Evolutionary conservation across 2,329 filamentous ascomycete genomes (phyloP).

Genomic region (Pleoardoris graminearum): DNA sequence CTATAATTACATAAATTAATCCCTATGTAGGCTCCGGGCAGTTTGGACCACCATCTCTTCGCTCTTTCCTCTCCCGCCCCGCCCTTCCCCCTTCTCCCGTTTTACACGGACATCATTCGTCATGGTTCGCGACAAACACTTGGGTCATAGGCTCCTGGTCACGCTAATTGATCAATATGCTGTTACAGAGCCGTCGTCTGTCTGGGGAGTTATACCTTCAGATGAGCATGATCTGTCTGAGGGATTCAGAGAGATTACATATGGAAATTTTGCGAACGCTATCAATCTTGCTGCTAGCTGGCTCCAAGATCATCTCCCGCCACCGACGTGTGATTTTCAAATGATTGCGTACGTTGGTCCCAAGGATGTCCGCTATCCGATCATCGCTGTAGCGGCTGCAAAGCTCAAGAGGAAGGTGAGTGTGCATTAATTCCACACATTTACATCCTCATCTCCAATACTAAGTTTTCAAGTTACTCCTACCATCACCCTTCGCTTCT

Average conservation of each 20-base stretch:
- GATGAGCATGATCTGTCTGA: conserved; percentile 11
- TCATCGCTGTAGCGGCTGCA: conserved; percentile 14
- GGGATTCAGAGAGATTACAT: conserved; percentile 20
- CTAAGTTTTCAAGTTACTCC: background rate
- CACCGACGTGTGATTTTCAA: conserved; percentile 2
- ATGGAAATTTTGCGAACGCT: conserved; percentile 22
- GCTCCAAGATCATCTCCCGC: conserved; percentile 27
- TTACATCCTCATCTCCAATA: background rate
- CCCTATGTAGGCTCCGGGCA: too few relatives aligned
- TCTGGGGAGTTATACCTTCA: conserved; percentile 9
- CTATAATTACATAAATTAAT: too few relatives aligned
- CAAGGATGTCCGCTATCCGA: conserved; percentile 18
- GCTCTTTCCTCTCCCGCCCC: too few relatives aligned
- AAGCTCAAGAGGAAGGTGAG: conserved; percentile 14
- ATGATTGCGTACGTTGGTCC: conserved; percentile 18
- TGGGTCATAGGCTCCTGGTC: background rate
- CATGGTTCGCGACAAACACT: background rate
- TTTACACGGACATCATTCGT: background rate
- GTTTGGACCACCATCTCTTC: too few relatives aligned
- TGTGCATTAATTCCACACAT: background rate
- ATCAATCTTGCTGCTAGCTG: conserved; percentile 27
- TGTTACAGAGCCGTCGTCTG: background rate
- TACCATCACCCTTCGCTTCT: conserved; percentile 6
- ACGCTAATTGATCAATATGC: conserved; percentile 4
- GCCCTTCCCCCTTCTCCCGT: too few relatives aligned